phyloP scores from a whole-genome alignment of 139 green algal species.

The Mesostigma viride region DNA sequence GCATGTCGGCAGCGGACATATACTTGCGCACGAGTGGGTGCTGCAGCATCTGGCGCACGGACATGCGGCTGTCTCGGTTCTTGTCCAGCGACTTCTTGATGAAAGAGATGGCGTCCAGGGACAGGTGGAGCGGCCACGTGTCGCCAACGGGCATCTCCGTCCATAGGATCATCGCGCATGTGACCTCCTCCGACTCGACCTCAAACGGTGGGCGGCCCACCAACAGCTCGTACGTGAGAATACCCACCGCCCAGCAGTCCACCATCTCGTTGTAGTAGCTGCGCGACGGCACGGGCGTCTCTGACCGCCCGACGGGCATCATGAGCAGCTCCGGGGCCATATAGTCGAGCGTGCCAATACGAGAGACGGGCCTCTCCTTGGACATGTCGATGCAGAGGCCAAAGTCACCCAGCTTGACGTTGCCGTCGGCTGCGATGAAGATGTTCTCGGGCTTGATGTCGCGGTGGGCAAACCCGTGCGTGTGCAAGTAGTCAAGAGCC shows the following conservation, averaged over 20 bases:
- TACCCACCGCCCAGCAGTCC: constrained; percentile 35
- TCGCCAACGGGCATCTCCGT: neutral
- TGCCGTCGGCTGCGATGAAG: neutral
- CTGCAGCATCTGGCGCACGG: constrained; percentile 6
- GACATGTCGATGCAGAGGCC: constrained; percentile 46
- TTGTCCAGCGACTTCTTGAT: neutral
- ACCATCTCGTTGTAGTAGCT: constrained; percentile 4
- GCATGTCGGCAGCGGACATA: no score
- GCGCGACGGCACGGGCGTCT: neutral
- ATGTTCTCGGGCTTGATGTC: constrained; percentile 36
- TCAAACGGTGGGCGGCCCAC: constrained; percentile 62
- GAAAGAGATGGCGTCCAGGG: constrained; percentile 9
- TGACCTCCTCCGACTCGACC: constrained; percentile 32
- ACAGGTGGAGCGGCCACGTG: neutral
- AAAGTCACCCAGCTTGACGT: constrained; percentile 45
- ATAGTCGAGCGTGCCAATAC: constrained; percentile 54
- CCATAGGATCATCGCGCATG: constrained; percentile 39
- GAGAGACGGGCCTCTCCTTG: constrained; percentile 41
- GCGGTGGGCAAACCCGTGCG: constrained; percentile 47
- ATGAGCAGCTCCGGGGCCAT: constrained; percentile 53
- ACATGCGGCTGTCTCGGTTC: neutral
- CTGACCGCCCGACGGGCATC: constrained; percentile 6
- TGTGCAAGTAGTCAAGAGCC: constrained; percentile 54
- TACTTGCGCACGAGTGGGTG: neutral
- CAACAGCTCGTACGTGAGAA: constrained; percentile 70